Base-by-base conservation (phyloP, 768 basidiomycete species). In the Trametes cubensis region DNA sequence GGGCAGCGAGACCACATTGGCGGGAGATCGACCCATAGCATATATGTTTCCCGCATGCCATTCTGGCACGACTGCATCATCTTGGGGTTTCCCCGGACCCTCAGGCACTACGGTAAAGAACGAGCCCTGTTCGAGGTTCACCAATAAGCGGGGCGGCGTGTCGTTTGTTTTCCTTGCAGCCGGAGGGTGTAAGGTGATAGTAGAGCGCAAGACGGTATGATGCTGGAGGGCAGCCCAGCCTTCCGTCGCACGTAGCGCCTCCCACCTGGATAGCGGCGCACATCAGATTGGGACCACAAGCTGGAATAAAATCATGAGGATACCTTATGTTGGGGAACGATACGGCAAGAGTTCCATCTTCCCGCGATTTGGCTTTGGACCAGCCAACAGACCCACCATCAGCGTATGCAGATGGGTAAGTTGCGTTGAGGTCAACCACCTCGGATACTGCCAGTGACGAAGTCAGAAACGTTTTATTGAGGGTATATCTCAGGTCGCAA, bases 31-130 rank as follows among this genome's bases (percentile, higher is more conserved):
- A 60, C 85, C 81, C 74, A 89, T 78, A 23, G 78, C 77, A 71
- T 96, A 96, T 18, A 96, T 86, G 70, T 96, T 92, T 38, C 92
- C 94, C n/a, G 84, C 74, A 71, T 88, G 82, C 94, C 94, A 96
- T 70, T 82, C 74, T 6, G 79, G 78, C 6, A 77, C 66, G 18
- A 66, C 23, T 4, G 69, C 54, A 3, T 50, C 50, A 14, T 67
- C 53, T 21, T 66, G 56, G 34, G 73, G 55, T 13, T 69, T 23
- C 3, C 2, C 39, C n/a, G 42, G 11, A 0, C 38, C 17, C 5
- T 20, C 67, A 13, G 89, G 87, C 14, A 89, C 65, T 44, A 96
- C 70, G 8, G 90, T 77, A 69, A 93, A 92, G 71, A 89, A 93
- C 2, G 92, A 87, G 0, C 85, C 92, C 68, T 88, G 89, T 11